These are phyloP conservation scores for Forsythia viridissima DNA, from an alignment of 257 asterid genomes.

Conservation along the genomic window DNA sequence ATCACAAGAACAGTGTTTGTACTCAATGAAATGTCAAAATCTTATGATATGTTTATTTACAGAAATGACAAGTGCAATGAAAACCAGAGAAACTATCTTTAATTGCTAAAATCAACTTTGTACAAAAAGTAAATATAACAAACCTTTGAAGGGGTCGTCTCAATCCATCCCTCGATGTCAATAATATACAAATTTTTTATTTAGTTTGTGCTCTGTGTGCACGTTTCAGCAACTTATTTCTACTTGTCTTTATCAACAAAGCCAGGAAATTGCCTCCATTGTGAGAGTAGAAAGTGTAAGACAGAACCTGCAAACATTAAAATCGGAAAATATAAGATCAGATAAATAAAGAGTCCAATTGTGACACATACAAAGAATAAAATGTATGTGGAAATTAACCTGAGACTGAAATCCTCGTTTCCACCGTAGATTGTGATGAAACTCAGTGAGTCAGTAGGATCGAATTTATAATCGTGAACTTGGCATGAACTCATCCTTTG, in stretches of 20 bases:
- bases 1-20: neutral
- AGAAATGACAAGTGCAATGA: neutral
- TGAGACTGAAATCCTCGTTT: slow-evolving; percentile 22
- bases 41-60: neutral
- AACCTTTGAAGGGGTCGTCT: neutral
- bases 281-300: neutral
- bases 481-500: neutral
- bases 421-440: slow-evolving; percentile 19
- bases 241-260: neutral
- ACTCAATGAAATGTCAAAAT: neutral
- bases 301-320: neutral
- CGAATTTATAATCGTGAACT: slow-evolving; percentile 3
- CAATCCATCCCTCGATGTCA: neutral
- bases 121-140: neutral
- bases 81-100: neutral
- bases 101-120: neutral
- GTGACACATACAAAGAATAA: neutral
- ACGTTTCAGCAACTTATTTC: neutral
- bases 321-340: neutral
- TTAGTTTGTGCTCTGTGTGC: neutral
- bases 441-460: slow-evolving; percentile 16
- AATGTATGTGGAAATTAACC: slow-evolving; percentile 23
- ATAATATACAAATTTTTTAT: neutral
- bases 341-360: neutral
- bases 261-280: neutral